A percentile compares a stretch with the other conserved stretches of the same genome.
Conservation (phyloP, 768 basidiomycete species). For the Trametes cinnabarina region DNA sequence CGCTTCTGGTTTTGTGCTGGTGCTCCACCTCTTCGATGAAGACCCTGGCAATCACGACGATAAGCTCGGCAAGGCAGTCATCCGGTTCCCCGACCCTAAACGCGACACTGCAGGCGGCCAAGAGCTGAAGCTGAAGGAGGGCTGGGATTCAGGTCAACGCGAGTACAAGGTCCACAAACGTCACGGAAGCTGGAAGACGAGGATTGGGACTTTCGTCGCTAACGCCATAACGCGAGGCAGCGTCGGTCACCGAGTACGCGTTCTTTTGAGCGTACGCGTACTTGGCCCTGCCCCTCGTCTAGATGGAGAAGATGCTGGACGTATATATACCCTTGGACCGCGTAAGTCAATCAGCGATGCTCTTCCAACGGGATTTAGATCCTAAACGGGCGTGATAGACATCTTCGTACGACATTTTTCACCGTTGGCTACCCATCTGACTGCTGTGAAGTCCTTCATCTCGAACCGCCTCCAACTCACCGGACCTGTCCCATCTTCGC, state of each 20-base stretch:
- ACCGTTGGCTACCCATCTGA: slow-evolving; percentile 32
- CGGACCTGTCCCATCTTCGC: slow-evolving; percentile 41
- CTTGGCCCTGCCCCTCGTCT: slow-evolving; percentile 30
- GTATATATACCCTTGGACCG: slow-evolving; percentile 41
- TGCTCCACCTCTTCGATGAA: slow-evolving; percentile 25
- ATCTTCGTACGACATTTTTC: slow-evolving; percentile 39
- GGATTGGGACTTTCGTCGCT: slow-evolving; percentile 30
- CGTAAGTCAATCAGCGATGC: slow-evolving; percentile 26
- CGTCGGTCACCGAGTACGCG: slow-evolving; percentile 29
- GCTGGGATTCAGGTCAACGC: slow-evolving; percentile 29
- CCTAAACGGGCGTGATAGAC: slow-evolving; percentile 21
- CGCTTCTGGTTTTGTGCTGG: slow-evolving; percentile 24
- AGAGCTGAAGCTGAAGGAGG: slow-evolving; percentile 14
- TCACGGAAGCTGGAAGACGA: slow-evolving; percentile 28
- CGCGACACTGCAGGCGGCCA: slow-evolving; percentile 1
- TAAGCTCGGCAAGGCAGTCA: slow-evolving; percentile 25
- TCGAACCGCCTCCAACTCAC: slow-evolving; percentile 44
- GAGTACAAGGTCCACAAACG: slow-evolving; percentile 35
- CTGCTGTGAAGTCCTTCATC: slow-evolving; percentile 37
- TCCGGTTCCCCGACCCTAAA: slow-evolving; percentile 20
- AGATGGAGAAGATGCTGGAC: slow-evolving; percentile 27
- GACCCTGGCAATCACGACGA: slow-evolving; percentile 29
- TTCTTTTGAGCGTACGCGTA: slow-evolving; percentile 29
- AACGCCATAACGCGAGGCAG: slow-evolving; percentile 26
- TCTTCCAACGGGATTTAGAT: neutral